phyloP scores from a whole-genome alignment of 139 green algal genomes.

The Trebouxia sp. region DNA sequence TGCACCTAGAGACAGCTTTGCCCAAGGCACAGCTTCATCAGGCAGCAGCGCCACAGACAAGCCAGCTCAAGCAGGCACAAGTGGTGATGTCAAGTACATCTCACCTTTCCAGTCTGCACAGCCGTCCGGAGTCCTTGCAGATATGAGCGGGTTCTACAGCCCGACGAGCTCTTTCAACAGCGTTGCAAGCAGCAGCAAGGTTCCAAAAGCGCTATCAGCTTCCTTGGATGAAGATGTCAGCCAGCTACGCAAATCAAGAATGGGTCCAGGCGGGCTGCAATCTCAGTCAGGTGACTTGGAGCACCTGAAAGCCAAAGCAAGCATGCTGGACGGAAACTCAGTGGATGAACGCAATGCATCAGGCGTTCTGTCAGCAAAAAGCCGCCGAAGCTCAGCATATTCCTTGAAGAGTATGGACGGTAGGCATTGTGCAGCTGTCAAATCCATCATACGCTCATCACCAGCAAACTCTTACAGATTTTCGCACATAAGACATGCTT shows the following conservation, averaged over 20 bases:
- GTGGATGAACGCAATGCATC: not conserved
- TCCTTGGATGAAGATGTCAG: conserved; percentile 17
- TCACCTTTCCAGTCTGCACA: conserved; percentile 16
- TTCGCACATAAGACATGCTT: too few species aligned
- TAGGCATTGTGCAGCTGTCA: not conserved
- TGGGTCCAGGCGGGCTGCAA: not conserved
- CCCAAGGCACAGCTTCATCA: not conserved
- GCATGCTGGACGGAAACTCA: not conserved
- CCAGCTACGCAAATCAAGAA: conserved; percentile 1
- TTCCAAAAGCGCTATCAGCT: not conserved
- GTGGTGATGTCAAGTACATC: not conserved
- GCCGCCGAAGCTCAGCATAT: not conserved
- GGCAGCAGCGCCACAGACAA: not conserved
- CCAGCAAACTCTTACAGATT: conserved; percentile 12
- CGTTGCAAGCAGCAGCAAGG: not conserved
- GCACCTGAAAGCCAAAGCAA: not conserved
- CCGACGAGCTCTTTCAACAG: conserved; percentile 20
- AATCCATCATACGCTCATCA: not conserved
- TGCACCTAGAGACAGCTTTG: not conserved
- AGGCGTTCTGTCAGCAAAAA: not conserved
- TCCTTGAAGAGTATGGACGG: conserved; percentile 6
- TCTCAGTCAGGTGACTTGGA: conserved; percentile 1
- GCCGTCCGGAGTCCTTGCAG: not conserved
- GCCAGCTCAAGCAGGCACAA: not conserved
- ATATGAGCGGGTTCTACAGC: not conserved